Evolutionary conservation across 176 grass and related monocot genomes (phyloP), one percentile per base, ranked within the genome.

Genomic region (Carex scoparia): DNA sequence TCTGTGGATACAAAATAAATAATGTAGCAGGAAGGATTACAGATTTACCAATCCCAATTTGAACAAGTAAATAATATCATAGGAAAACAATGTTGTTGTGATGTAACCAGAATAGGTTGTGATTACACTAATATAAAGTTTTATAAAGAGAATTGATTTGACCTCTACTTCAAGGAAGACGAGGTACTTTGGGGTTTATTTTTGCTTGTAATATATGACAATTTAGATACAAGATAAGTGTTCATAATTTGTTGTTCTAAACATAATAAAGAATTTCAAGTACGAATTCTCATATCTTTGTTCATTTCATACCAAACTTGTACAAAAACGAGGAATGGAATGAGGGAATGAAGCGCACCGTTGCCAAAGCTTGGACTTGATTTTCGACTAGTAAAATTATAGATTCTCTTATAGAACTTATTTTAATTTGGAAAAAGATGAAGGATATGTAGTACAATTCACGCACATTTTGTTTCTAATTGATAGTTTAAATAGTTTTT

Each of bases 21-120:
- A 88, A 98, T 83, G 85, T 98, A n/a, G 7, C 79, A 91, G 91
- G 51, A 98, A 98, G 61, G 95, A 95, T 71, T 98, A 98, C 60
- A 83, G 91, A 79, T 98, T 86, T 87, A 82, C 80, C 35, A 89
- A 95, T 86, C 86, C 89, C 37, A 98, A 94, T 80, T 83, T 98
- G 54, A 91, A 90, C 85, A 98, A 98, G 81, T 88, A 94, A 87
- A 93, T 95, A 85, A 87, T 91, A 87, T 88, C 95, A 67, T 91
- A 93, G 69, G 95, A 98, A 90, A 91, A 77, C 67, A 98, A 93
- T 85, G 30, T 92, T 79, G 58, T 93, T 66, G 93, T 98, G 94
- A 98, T 9, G 85, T 38, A 4, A 38, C 91, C 95, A n/a, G 89
- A 48, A 48, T 9, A 9, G 71, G 87, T 93, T 74, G 54, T 89